Percentiles rank a stretch among this genome's conserved stretches.
Conservation (phyloP, 805 yeast species). For the Suhomyces vadensis region DNA sequence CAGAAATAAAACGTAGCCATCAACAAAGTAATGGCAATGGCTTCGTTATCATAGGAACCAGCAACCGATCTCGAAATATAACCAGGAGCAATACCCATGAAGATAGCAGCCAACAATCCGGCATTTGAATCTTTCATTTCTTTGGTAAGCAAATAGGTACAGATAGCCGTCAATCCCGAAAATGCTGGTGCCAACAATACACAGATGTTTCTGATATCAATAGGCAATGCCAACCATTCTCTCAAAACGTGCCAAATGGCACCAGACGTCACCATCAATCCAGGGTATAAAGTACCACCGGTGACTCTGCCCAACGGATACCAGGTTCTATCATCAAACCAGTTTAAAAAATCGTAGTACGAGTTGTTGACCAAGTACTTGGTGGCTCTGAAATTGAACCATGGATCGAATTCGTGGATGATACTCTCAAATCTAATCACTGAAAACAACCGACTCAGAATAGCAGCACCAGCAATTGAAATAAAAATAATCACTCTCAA, state of each 20-base stretch:
- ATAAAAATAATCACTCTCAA: slow-evolving; percentile 69
- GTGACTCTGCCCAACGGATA: slow-evolving; percentile 98
- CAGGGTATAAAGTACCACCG: slow-evolving; percentile 98
- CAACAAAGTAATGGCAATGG: slow-evolving; percentile 92
- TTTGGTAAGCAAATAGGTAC: slow-evolving; percentile 80
- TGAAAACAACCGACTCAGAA: slow-evolving; percentile 90
- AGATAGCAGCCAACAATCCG: slow-evolving; percentile 88
- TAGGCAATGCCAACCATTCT: slow-evolving; percentile 67
- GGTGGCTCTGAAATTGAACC: slow-evolving; percentile 98
- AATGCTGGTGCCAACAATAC: slow-evolving; percentile 96
- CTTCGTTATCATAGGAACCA: slow-evolving; percentile 98
- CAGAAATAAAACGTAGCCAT: slow-evolving; percentile 95
- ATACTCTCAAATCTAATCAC: slow-evolving; percentile 94
- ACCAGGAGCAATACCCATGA: slow-evolving; percentile 98
- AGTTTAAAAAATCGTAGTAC: slow-evolving; percentile 87
- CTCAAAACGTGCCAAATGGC: slow-evolving; percentile 75
- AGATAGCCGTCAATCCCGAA: slow-evolving; percentile 87
- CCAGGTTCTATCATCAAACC: slow-evolving; percentile 99
- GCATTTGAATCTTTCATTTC: slow-evolving; percentile 91
- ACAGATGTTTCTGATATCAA: slow-evolving; percentile 94
- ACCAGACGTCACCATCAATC: slow-evolving; percentile 97
- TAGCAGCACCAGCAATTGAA: slow-evolving; percentile 85
- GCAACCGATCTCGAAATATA: slow-evolving; percentile 98
- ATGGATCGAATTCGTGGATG: slow-evolving; percentile 96
- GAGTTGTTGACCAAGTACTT: slow-evolving; percentile 81